A percentile compares a stretch with the other conserved stretches of the same genome.
These are phyloP conservation scores for Yamadazyma diospyri DNA, from an alignment of 1,139 yeast species.

Conservation along the genomic window DNA sequence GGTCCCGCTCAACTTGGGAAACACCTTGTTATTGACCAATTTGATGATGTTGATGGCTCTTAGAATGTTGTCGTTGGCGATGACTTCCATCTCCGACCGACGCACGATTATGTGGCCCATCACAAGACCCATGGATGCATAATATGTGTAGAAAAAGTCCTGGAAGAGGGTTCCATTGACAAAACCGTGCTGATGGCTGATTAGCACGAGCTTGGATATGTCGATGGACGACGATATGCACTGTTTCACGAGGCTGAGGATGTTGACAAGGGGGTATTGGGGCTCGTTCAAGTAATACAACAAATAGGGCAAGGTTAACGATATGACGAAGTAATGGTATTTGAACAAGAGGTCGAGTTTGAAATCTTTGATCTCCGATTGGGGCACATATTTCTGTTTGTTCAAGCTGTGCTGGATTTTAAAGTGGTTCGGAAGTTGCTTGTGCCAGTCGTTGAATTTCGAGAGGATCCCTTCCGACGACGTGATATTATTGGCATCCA, in stretches of 20 bases:
- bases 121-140: slow-evolving; percentile 11
- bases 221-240: slow-evolving; percentile 7
- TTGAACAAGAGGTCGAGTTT: slow-evolving; percentile 7
- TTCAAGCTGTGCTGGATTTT: slow-evolving; percentile 1
- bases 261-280: not conserved
- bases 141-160: slow-evolving; percentile 9
- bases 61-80: slow-evolving; percentile 1
- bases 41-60: slow-evolving; percentile 7
- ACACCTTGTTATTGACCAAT: slow-evolving; percentile 4
- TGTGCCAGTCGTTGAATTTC: slow-evolving; percentile 8
- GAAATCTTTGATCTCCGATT: slow-evolving; percentile 1
- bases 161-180: slow-evolving; percentile 11
- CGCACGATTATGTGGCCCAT: slow-evolving; percentile 7
- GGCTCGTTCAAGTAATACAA: slow-evolving; percentile 5
- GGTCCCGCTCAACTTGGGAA: slow-evolving; percentile 8
- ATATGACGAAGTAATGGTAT: slow-evolving; percentile 10
- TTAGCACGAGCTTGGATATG: slow-evolving; percentile 2
- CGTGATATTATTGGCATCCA: slow-evolving; percentile 3
- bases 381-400: not conserved
- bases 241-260: not conserved
- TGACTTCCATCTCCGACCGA: not conserved
- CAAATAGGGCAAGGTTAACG: slow-evolving; percentile 10
- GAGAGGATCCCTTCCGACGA: slow-evolving; percentile 2
- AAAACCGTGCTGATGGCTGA: slow-evolving; percentile 1
- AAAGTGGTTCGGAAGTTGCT: not conserved